Percentiles rank a stretch among this genome's conserved stretches.
Evolutionary conservation across 1,139 yeast species (phyloP).

Genomic region (Martiniozyma asiatica): DNA sequence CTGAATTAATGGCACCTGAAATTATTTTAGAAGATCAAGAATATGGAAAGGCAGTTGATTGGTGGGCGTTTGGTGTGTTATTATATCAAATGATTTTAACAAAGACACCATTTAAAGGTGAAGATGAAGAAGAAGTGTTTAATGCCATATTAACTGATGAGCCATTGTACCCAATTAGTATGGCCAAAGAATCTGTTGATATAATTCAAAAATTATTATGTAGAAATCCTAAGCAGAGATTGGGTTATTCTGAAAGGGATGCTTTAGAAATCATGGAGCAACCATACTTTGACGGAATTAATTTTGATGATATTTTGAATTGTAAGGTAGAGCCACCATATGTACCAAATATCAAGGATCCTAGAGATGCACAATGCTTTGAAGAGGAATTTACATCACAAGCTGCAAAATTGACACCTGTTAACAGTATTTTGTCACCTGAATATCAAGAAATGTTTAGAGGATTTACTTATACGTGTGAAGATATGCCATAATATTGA

Average conservation of each 20-base stretch:
- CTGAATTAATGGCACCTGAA: slow-evolving; percentile 99
- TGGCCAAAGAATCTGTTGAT: slow-evolving; percentile 95
- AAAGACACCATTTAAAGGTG: slow-evolving; percentile 96
- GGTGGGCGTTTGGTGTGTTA: slow-evolving; percentile 99
- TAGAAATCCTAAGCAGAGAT: slow-evolving; percentile 72
- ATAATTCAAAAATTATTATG: slow-evolving; percentile 82
- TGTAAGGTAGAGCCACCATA: slow-evolving; percentile 77
- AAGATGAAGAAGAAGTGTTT: slow-evolving; percentile 95
- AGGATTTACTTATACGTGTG: slow-evolving; percentile 86
- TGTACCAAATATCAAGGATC: slow-evolving; percentile 67
- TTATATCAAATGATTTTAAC: slow-evolving; percentile 92
- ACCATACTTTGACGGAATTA: slow-evolving; percentile 80
- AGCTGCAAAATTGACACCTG: slow-evolving; percentile 91
- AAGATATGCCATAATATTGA: slow-evolving; percentile 33
- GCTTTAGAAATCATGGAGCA: slow-evolving; percentile 93
- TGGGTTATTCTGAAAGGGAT: slow-evolving; percentile 81
- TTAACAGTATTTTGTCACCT: slow-evolving; percentile 74
- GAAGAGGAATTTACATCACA: slow-evolving; percentile 93
- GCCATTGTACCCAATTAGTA: slow-evolving; percentile 93
- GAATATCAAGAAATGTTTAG: slow-evolving; percentile 94
- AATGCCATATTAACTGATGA: slow-evolving; percentile 97
- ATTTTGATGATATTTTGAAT: slow-evolving; percentile 74
- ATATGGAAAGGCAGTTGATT: slow-evolving; percentile 89
- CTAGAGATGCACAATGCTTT: slow-evolving; percentile 85
- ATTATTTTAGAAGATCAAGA: slow-evolving; percentile 78